These are phyloP conservation scores for Alternaria sp. DNA, from an alignment of 2,329 filamentous ascomycete genomes.

Conservation along the genomic window DNA sequence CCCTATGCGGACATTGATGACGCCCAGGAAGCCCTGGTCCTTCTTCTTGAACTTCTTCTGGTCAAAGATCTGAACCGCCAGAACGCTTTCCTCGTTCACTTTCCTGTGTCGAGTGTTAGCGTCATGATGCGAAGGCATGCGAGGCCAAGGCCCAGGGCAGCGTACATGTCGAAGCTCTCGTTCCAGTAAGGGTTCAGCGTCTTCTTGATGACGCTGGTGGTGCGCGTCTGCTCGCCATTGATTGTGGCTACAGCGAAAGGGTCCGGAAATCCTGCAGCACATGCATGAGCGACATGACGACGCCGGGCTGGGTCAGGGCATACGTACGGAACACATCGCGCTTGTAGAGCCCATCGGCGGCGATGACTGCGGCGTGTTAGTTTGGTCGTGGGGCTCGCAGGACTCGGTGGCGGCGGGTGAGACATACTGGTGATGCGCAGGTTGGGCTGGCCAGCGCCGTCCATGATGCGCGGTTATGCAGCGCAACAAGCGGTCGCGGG, in stretches of 20 bases:
- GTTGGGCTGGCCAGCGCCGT: conserved; percentile 71
- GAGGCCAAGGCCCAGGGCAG: conserved; percentile 17
- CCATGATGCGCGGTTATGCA: conserved; percentile 48
- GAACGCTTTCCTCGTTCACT: conserved; percentile 93
- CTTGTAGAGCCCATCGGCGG: conserved; percentile 97
- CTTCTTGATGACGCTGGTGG: conserved; percentile 96
- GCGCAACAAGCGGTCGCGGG: background rate
- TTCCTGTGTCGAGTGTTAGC: conserved; percentile 64
- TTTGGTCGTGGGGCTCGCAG: conserved; percentile 8
- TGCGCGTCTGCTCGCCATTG: conserved; percentile 97
- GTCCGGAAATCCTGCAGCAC: conserved; percentile 83
- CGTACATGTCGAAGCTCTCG: conserved; percentile 97
- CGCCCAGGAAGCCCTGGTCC: conserved; percentile 97
- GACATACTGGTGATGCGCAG: conserved; percentile 88
- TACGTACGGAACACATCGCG: conserved; percentile 96
- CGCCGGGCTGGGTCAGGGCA: conserved; percentile 5
- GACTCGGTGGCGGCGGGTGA: conserved; percentile 12
- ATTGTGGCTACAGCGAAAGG: conserved; percentile 97
- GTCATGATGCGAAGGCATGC: conserved; percentile 6
- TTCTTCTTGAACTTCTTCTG: conserved; percentile 99
- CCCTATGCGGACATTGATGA: conserved; percentile 95
- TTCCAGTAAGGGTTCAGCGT: conserved; percentile 99
- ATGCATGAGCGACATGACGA: conserved; percentile 39
- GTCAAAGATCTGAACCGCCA: conserved; percentile 98
- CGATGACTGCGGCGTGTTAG: conserved; percentile 76